A percentile compares a stretch with the other conserved stretches of the same genome.
Conservation (phyloP, 2,329 filamentous ascomycete genomes). For the Akanthomyces lecanii region DNA sequence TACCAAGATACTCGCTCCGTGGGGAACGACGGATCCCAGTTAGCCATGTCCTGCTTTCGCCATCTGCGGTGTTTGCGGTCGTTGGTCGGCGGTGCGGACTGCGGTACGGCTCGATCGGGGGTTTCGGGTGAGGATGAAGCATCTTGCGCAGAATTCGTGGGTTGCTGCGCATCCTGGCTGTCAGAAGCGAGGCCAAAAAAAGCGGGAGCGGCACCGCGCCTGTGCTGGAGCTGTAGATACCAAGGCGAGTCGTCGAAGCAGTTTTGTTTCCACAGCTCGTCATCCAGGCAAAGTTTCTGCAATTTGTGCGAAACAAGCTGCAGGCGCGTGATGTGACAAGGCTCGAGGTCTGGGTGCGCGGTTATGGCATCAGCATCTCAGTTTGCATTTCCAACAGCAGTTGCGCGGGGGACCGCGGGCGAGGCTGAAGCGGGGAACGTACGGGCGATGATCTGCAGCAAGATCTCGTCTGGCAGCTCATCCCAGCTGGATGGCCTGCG, state of each 20-base stretch:
- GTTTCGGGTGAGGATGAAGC: constrained; percentile 9
- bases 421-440: constrained; percentile 31
- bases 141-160: neutral
- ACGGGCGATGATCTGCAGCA: constrained; percentile 61
- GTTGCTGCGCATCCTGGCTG: neutral
- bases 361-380: neutral
- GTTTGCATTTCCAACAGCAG: neutral
- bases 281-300: constrained; percentile 65
- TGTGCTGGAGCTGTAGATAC: constrained; percentile 51
- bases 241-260: constrained; percentile 69
- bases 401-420: constrained; percentile 14
- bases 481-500: constrained; percentile 32
- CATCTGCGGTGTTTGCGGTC: constrained; percentile 23
- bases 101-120: constrained; percentile 33
- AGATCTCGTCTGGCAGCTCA: constrained; percentile 59
- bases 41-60: constrained; percentile 56
- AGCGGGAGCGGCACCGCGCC: neutral
- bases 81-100: constrained; percentile 26
- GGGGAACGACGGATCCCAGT: constrained; percentile 78
- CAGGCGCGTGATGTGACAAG: constrained; percentile 51
- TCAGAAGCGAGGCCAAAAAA: neutral
- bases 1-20: constrained; percentile 77
- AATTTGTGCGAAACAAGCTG: constrained; percentile 67
- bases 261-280: constrained; percentile 69
- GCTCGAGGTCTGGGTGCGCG: constrained; percentile 32